Evolutionary conservation across 345 rosid species (phyloP).

Genomic region (Kernera saxatilis): DNA sequence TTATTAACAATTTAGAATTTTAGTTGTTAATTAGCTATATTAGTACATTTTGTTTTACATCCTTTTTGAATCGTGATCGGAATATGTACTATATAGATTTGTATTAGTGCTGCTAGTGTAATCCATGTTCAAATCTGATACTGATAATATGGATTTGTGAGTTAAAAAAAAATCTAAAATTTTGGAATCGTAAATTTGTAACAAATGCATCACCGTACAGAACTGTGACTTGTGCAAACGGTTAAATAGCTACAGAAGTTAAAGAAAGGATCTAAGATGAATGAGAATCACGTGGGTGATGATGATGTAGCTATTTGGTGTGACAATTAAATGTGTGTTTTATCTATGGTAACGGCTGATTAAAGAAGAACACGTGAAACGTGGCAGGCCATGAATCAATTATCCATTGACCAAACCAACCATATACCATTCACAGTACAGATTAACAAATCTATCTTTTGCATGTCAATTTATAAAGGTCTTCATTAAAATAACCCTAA

Average conservation of each 20-base stretch:
- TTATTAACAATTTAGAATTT: background rate
- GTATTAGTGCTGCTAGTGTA: no score
- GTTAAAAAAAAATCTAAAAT: no score
- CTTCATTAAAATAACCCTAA: background rate
- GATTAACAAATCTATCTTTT: background rate
- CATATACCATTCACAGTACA: background rate
- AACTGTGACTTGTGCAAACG: background rate
- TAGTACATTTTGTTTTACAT: no score
- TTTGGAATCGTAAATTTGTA: background rate
- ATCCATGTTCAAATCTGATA: no score
- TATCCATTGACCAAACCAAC: background rate
- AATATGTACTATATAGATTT: no score
- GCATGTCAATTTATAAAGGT: background rate
- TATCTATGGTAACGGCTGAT: background rate
- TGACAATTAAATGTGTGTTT: background rate
- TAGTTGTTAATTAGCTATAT: no score
- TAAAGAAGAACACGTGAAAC: background rate
- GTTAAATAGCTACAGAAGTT: background rate
- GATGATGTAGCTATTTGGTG: background rate
- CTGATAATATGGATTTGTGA: no score
- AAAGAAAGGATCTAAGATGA: background rate
- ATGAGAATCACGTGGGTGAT: background rate
- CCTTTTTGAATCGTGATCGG: no score
- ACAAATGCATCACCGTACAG: no score
- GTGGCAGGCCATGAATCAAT: constrained; percentile 1